Conservation (phyloP, 306 rosid species). For the Cucumis cinereus region DNA sequence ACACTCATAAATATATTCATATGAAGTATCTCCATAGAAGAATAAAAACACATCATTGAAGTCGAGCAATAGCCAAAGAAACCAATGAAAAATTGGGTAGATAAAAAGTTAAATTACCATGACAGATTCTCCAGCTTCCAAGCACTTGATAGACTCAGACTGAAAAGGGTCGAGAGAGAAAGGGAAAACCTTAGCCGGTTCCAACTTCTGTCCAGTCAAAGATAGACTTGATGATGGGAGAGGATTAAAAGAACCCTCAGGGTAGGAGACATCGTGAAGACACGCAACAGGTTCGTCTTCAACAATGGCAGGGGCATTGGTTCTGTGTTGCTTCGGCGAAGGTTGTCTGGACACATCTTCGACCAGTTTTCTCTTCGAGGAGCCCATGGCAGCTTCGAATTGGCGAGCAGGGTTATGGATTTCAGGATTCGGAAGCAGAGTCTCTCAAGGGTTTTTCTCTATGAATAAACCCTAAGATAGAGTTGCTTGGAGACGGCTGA, state of each 20-base stretch:
- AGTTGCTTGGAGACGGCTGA: neutral
- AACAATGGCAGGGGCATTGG: neutral
- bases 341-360: conserved; percentile 7
- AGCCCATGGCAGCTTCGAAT: conserved; percentile 16
- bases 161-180: conserved; percentile 87
- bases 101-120: conserved; percentile 30
- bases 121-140: conserved; percentile 66
- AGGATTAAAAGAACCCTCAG: conserved; percentile 38
- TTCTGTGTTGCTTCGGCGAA: conserved; percentile 10
- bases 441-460: neutral
- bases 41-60: neutral
- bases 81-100: neutral
- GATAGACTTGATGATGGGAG: neutral
- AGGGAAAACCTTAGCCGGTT: conserved; percentile 68
- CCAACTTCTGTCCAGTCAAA: conserved; percentile 7
- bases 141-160: conserved; percentile 61
- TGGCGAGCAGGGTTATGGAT: neutral
- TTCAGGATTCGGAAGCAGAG: neutral
- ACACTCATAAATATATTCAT: neutral
- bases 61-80: neutral
- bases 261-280: conserved; percentile 68
- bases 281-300: conserved; percentile 23
- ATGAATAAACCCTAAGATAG: neutral
- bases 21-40: neutral
- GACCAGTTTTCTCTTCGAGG: conserved; percentile 39